These are phyloP conservation scores for Boeremia exigua DNA, from an alignment of 2,329 filamentous ascomycete genomes.

Conservation along the genomic window DNA sequence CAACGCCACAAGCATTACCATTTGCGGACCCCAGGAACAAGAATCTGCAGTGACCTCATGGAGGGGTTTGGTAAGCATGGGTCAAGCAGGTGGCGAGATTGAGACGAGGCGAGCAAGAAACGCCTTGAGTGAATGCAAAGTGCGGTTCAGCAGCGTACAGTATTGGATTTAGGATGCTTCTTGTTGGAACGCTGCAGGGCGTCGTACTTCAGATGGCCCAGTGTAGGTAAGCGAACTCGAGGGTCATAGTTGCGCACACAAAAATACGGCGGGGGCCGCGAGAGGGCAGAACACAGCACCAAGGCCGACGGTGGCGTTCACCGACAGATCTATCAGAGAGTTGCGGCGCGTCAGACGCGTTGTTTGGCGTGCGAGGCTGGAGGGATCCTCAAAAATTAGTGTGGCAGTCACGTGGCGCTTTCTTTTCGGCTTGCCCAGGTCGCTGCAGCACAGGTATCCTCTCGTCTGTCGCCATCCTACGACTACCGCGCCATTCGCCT, in stretches of 20 bases:
- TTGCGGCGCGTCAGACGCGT: constrained; percentile 15
- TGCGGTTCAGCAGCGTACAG: neutral
- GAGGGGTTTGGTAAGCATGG: neutral
- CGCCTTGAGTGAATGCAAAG: neutral
- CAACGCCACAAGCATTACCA: neutral
- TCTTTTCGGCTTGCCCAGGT: constrained; percentile 8
- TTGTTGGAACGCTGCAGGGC: neutral
- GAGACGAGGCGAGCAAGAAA: neutral
- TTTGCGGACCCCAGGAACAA: neutral
- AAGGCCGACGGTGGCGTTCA: neutral
- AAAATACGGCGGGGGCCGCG: neutral
- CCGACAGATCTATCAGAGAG: neutral
- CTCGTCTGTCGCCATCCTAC: constrained; percentile 17
- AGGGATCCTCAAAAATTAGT: constrained; percentile 16
- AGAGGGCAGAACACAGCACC: neutral
- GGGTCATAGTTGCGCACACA: neutral
- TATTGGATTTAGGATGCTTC: neutral
- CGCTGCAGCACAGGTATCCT: constrained; percentile 16
- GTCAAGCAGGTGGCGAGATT: neutral
- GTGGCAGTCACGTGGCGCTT: constrained; percentile 8
- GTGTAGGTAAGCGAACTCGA: constrained; percentile 5
- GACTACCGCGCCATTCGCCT: constrained; percentile 27
- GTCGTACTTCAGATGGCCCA: constrained; percentile 1
- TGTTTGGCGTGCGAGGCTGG: constrained; percentile 10
- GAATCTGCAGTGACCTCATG: neutral